Evolutionary conservation across 129 eudicot species (phyloP).

Genomic region (Ambrosia trifida): DNA sequence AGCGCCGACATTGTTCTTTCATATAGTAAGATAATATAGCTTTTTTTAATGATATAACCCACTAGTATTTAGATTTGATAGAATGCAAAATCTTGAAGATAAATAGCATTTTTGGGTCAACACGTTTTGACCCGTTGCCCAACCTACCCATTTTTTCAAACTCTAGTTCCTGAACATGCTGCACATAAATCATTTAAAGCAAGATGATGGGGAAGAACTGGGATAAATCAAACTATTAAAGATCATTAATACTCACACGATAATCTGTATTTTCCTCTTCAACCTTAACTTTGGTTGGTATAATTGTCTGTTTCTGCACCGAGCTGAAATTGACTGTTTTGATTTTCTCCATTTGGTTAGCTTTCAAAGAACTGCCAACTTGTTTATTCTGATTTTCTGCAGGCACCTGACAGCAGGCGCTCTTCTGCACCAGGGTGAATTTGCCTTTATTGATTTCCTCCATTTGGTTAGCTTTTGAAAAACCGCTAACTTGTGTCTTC

Average conservation of each 20-base stretch:
- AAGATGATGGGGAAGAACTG: neutral
- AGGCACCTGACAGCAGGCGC: no score
- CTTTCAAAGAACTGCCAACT: no score
- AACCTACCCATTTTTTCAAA: neutral
- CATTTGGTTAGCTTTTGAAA: no score
- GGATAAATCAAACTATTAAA: slow-evolving; percentile 15
- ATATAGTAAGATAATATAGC: no score
- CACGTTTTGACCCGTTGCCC: neutral
- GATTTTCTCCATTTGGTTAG: no score
- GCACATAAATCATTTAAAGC: slow-evolving; percentile 4
- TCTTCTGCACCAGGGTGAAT: no score
- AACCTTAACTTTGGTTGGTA: slow-evolving; percentile 22
- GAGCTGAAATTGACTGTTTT: neutral
- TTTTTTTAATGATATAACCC: neutral
- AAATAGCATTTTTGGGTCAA: neutral
- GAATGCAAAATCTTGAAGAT: neutral
- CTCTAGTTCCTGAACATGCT: no score
- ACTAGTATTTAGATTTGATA: neutral
- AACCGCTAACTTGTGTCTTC: no score
- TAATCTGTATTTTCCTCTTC: slow-evolving; percentile 10
- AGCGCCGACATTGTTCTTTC: no score
- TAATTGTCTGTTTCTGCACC: slow-evolving; percentile 18
- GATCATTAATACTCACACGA: slow-evolving; percentile 19
- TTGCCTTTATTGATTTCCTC: no score
- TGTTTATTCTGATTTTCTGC: no score